Percentiles rank a stretch among this genome's conserved stretches.
phyloP scores from a whole-genome alignment of 345 rosid species.

The Hibiscus tridactylites region DNA sequence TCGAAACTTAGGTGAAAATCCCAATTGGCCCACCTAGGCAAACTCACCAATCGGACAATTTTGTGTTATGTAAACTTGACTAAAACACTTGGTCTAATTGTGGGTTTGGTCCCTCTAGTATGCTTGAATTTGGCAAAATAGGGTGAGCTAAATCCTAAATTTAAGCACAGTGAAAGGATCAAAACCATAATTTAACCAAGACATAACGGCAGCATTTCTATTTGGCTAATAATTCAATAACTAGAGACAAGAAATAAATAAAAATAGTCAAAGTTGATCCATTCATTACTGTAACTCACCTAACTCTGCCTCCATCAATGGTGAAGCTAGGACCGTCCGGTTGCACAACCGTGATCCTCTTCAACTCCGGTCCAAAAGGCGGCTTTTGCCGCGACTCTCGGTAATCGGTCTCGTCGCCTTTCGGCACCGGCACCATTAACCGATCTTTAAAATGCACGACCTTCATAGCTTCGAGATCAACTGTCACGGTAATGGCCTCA shows the following conservation, averaged over 20 bases:
- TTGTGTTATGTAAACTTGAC: neutral
- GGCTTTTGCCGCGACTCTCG: slow-evolving; percentile 25
- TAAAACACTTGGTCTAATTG: neutral
- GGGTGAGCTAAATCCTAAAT: too few species aligned
- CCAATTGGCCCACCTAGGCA: slow-evolving; percentile 60
- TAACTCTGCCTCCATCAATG: slow-evolving; percentile 22
- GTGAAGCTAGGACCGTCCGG: slow-evolving; percentile 36
- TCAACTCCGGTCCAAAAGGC: slow-evolving; percentile 15
- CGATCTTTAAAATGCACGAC: slow-evolving; percentile 19
- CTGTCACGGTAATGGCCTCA: slow-evolving; percentile 26
- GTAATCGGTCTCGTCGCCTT: slow-evolving; percentile 31
- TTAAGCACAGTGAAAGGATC: too few species aligned
- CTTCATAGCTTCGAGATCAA: slow-evolving; percentile 29
- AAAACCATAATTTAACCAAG: neutral
- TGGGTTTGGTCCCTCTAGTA: neutral
- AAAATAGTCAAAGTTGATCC: neutral
- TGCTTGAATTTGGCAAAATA: neutral
- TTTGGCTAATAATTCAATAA: too few species aligned
- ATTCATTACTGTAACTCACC: slow-evolving; percentile 13
- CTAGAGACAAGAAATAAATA: neutral
- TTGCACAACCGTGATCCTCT: slow-evolving; percentile 23
- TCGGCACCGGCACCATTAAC: slow-evolving; percentile 22
- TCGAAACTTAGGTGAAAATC: slow-evolving; percentile 45
- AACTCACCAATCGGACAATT: neutral
- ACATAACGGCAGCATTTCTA: neutral